Conservation (phyloP, 2,329 filamentous ascomycete species). For the Orbilia quercus region DNA sequence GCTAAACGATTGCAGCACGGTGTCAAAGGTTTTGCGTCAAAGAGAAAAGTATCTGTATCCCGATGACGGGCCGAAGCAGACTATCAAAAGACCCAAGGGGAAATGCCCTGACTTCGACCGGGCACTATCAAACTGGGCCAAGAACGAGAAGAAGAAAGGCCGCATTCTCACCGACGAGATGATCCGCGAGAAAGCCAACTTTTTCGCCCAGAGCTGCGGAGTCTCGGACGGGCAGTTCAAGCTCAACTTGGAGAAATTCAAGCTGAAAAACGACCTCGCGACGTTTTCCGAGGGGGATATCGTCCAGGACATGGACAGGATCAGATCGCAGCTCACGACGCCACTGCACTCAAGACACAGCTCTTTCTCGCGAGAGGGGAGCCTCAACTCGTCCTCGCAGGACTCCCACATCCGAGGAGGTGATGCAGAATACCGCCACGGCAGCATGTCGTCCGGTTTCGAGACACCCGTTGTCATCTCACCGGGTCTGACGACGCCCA, state of each 20-base stretch:
- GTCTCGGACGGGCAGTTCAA: constrained; percentile 78
- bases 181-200: constrained; percentile 83
- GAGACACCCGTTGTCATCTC: constrained; percentile 54
- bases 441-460: constrained; percentile 48
- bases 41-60: constrained; percentile 92
- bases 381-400: constrained; percentile 52
- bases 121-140: constrained; percentile 86
- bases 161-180: constrained; percentile 79
- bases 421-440: constrained; percentile 53
- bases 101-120: constrained; percentile 92
- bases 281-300: constrained; percentile 64
- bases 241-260: constrained; percentile 88
- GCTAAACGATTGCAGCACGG: constrained; percentile 89
- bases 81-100: constrained; percentile 82
- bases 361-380: constrained; percentile 63
- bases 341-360: constrained; percentile 61
- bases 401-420: constrained; percentile 47
- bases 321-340: constrained; percentile 66
- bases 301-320: constrained; percentile 66
- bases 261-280: constrained; percentile 80
- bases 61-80: constrained; percentile 81
- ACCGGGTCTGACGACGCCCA: constrained; percentile 50
- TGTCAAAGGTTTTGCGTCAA: constrained; percentile 95
- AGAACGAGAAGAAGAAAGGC: constrained; percentile 81
- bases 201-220: constrained; percentile 80